phyloP scores from a whole-genome alignment of 352 stramenopile genomes.

The Salisapilia sapeloensis region DNA sequence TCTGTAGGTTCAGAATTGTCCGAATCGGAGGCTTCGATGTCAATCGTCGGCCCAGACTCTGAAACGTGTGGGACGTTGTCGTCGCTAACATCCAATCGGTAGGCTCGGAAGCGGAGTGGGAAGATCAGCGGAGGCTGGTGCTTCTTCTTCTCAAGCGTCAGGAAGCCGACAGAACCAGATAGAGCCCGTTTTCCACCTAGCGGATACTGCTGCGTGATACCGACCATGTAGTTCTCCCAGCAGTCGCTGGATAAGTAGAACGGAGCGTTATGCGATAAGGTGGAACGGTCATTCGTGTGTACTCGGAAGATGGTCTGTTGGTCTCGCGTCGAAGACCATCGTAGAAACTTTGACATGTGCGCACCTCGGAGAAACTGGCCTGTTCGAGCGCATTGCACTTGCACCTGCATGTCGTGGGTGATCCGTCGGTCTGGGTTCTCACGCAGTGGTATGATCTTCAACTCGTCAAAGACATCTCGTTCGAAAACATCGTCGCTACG shows the following conservation, averaged over 20 bases:
- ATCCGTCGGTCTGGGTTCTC: constrained; percentile 35
- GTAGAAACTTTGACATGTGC: constrained; percentile 46
- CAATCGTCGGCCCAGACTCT: too few relatives aligned
- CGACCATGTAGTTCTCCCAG: constrained; percentile 24
- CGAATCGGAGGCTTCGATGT: too few relatives aligned
- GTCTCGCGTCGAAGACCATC: constrained; percentile 32
- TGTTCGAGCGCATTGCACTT: constrained; percentile 24
- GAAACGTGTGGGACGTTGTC: constrained; percentile 2
- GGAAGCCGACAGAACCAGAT: constrained; percentile 30
- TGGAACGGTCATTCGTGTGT: constrained; percentile 29
- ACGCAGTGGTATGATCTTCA: constrained; percentile 31
- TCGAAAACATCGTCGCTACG: constrained; percentile 34
- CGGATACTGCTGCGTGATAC: constrained; percentile 37
- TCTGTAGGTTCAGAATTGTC: constrained; percentile 1
- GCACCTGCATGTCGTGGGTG: constrained; percentile 37
- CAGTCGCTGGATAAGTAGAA: constrained; percentile 44
- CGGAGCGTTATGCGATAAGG: constrained; percentile 21
- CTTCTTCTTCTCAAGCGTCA: constrained; percentile 55
- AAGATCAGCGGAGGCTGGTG: constrained; percentile 38
- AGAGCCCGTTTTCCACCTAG: constrained; percentile 24
- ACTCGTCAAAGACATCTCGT: too few relatives aligned
- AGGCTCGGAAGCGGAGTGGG: constrained; percentile 31
- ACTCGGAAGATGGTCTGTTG: constrained; percentile 48
- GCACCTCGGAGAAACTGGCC: constrained; percentile 42
- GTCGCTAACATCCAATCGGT: constrained; percentile 10